Percentiles rank a stretch among this genome's conserved stretches.
Conservation (phyloP, 1,284 basidiomycete genomes). For the Tranzscheliella williamsii region DNA sequence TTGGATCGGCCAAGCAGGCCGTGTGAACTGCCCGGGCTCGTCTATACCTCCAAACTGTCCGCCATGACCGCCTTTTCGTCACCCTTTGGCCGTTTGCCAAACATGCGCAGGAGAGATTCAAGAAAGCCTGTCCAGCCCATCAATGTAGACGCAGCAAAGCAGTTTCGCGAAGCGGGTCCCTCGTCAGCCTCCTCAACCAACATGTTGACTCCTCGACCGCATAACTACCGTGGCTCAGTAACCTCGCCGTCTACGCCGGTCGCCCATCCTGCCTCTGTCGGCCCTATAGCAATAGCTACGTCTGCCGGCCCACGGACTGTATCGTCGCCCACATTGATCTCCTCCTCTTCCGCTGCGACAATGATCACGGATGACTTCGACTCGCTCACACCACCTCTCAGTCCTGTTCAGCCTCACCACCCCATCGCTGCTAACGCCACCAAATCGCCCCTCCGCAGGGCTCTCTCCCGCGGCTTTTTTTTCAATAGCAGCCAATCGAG, state of each 20-base stretch:
- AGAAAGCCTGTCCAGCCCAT: constrained; percentile 21
- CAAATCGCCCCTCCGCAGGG: constrained; percentile 22
- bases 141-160: constrained; percentile 28
- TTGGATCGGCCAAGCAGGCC: no score
- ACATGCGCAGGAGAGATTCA: constrained; percentile 13
- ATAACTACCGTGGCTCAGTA: constrained; percentile 8
- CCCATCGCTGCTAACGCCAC: constrained; percentile 4
- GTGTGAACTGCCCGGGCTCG: no score
- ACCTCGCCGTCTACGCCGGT: constrained; percentile 12
- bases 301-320: constrained; percentile 16
- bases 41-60: no score
- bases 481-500: constrained; percentile 10
- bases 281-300: no score
- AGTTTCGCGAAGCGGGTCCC: constrained; percentile 8
- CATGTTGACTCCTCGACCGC: constrained; percentile 14
- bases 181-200: constrained; percentile 16
- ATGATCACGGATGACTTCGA: constrained; percentile 2
- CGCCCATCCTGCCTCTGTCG: constrained; percentile 5
- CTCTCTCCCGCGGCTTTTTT: constrained; percentile 13
- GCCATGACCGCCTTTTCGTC: constrained; percentile 12
- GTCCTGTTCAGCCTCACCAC: constrained; percentile 6
- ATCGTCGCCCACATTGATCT: constrained; percentile 21
- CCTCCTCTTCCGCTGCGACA: constrained; percentile 4
- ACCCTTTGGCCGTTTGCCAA: constrained; percentile 8
- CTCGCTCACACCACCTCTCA: constrained; percentile 20